Evolutionary conservation across 129 eudicot species (phyloP).

Genomic region (Lonicera japonica): DNA sequence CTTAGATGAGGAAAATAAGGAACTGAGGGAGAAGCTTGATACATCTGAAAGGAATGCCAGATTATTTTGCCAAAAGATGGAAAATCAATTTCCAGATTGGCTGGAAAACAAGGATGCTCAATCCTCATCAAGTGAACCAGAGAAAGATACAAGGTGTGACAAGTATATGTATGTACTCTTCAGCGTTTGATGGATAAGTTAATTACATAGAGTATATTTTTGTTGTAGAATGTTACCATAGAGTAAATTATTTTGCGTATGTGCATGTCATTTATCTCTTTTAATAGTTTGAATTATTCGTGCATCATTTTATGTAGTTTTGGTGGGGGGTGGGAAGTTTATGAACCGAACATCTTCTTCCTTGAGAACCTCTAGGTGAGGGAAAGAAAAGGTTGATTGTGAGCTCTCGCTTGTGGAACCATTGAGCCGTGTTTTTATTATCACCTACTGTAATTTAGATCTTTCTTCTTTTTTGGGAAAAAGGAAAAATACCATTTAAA

Average conservation of each 20-base stretch:
- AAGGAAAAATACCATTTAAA: too few species aligned
- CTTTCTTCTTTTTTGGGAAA: too few species aligned
- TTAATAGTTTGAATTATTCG: too few species aligned
- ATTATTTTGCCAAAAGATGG: slow-evolving; percentile 20
- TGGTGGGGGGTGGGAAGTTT: too few species aligned
- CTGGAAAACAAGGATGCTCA: slow-evolving; percentile 8
- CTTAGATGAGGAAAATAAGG: slow-evolving; percentile 49
- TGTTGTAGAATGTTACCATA: background rate
- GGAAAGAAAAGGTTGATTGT: too few species aligned
- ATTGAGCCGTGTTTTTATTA: too few species aligned
- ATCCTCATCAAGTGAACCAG: slow-evolving; percentile 12
- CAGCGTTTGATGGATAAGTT: background rate
- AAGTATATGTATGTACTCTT: background rate
- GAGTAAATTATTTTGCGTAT: background rate
- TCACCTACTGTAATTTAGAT: too few species aligned
- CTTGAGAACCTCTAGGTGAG: too few species aligned
- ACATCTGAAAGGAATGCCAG: slow-evolving; percentile 29
- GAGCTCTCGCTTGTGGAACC: too few species aligned
- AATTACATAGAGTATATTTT: background rate
- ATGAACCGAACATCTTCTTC: too few species aligned
- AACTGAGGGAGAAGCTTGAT: slow-evolving; percentile 37
- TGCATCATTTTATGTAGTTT: too few species aligned
- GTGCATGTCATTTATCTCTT: background rate
- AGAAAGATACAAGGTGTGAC: slow-evolving; percentile 30
- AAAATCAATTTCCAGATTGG: slow-evolving; percentile 23